Conservation (phyloP, 805 yeast species). For the Nadsonia fulvescens region DNA sequence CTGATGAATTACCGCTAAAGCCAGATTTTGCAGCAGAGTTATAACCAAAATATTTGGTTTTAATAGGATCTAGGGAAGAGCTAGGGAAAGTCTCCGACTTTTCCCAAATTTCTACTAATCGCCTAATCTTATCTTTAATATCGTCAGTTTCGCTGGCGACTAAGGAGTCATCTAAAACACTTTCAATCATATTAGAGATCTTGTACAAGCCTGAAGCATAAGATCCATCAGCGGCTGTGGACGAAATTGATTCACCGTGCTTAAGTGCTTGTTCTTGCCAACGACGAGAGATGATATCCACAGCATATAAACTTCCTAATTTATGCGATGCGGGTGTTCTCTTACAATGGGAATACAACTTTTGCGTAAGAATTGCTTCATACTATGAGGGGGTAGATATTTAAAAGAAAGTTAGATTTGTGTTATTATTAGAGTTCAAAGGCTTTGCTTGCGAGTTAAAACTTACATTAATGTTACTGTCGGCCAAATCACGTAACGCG, state of each 20-base stretch:
- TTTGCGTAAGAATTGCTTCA: conserved; percentile 38
- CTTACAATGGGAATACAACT: conserved; percentile 48
- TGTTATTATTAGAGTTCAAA: too few species aligned
- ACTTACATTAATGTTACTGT: conserved; percentile 55
- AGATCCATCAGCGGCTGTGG: conserved; percentile 45
- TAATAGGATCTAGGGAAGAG: conserved; percentile 33
- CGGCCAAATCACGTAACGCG: conserved; percentile 60
- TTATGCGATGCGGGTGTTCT: conserved; percentile 64
- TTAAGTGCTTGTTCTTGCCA: conserved; percentile 57
- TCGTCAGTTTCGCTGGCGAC: conserved; percentile 9
- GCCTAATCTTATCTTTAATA: conserved; percentile 44
- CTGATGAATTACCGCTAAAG: too few species aligned
- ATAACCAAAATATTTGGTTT: too few species aligned
- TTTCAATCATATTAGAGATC: conserved; percentile 45
- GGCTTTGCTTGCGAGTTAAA: too few species aligned
- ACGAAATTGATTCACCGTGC: conserved; percentile 28
- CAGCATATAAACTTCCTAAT: conserved; percentile 75
- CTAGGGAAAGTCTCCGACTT: conserved; percentile 63
- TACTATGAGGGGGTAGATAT: too few species aligned
- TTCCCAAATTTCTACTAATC: conserved; percentile 83
- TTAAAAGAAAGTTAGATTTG: too few species aligned
- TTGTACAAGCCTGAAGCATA: conserved; percentile 54
- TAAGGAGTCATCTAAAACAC: conserved; percentile 39
- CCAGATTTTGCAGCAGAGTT: too few species aligned
- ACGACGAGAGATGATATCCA: conserved; percentile 80